phyloP scores from a whole-genome alignment of 148 eudicot species.

The Oxyria digyna region DNA sequence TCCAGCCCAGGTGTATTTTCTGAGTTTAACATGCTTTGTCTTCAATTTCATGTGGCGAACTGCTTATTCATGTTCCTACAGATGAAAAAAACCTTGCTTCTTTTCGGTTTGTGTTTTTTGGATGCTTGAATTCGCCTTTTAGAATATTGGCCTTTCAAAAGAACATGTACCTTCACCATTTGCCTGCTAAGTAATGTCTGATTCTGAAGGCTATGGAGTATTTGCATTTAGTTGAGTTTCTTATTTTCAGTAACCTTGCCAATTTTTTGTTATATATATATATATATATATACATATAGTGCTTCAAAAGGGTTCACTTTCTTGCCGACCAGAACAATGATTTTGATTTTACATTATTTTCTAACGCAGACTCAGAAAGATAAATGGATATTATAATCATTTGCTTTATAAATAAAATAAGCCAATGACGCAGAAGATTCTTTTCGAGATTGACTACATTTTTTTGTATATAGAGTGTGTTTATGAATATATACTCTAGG shows the following conservation, averaged over 20 bases:
- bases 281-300: too few relatives aligned
- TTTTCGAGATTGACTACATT: too few relatives aligned
- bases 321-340: too few relatives aligned
- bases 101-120: not conserved
- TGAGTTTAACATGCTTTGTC: not conserved
- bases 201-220: not conserved
- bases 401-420: too few relatives aligned
- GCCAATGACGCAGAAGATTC: too few relatives aligned
- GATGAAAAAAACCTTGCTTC: not conserved
- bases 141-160: not conserved
- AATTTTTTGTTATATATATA: not conserved
- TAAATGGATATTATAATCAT: too few relatives aligned
- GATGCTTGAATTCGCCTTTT: not conserved
- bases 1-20: slow-evolving; percentile 36
- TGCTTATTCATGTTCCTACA: not conserved
- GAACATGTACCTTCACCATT: not conserved
- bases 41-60: not conserved
- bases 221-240: not conserved
- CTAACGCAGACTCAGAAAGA: too few relatives aligned
- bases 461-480: too few relatives aligned
- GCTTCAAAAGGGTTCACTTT: too few relatives aligned
- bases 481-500: not conserved
- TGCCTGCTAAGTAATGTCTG: not conserved
- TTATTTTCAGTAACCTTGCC: not conserved
- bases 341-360: too few relatives aligned